Percentiles rank a stretch among this genome's conserved stretches.
These are phyloP conservation scores for Mucor indicus DNA, from an alignment of 371 early-diverging fungal species.

Conservation along the genomic window DNA sequence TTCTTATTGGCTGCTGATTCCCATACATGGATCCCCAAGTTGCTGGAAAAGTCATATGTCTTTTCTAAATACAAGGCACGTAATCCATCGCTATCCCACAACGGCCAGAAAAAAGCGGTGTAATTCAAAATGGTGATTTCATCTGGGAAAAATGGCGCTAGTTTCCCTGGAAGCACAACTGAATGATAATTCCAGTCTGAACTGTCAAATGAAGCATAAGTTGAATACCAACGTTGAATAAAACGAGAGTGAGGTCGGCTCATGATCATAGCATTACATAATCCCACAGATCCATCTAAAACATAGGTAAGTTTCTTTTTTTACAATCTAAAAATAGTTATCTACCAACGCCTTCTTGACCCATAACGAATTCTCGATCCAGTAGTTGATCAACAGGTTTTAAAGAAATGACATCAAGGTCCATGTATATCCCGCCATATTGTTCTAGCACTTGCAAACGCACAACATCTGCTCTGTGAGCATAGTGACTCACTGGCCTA, in stretches of 20 bases:
- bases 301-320: neutral
- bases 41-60: slow-evolving; percentile 37
- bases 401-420: slow-evolving; percentile 48
- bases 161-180: slow-evolving; percentile 46
- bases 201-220: slow-evolving; percentile 43
- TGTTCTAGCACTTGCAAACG: slow-evolving; percentile 41
- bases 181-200: slow-evolving; percentile 52
- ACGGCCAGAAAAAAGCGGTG: slow-evolving; percentile 48
- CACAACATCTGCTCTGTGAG: slow-evolving; percentile 50
- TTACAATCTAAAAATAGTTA: neutral
- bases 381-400: slow-evolving; percentile 46
- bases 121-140: slow-evolving; percentile 42
- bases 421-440: slow-evolving; percentile 55
- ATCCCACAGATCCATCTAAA: slow-evolving; percentile 41
- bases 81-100: slow-evolving; percentile 46
- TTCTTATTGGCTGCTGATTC: slow-evolving; percentile 48
- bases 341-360: slow-evolving; percentile 46
- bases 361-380: slow-evolving; percentile 49
- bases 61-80: slow-evolving; percentile 44
- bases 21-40: slow-evolving; percentile 46
- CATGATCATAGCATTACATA: slow-evolving; percentile 56
- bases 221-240: slow-evolving; percentile 46
- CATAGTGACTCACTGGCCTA: slow-evolving; percentile 42
- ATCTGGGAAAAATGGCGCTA: slow-evolving; percentile 33
- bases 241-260: slow-evolving; percentile 45